phyloP scores from a whole-genome alignment of 495 filamentous ascomycete species.

The Paragyromitra xinjiangensis region DNA sequence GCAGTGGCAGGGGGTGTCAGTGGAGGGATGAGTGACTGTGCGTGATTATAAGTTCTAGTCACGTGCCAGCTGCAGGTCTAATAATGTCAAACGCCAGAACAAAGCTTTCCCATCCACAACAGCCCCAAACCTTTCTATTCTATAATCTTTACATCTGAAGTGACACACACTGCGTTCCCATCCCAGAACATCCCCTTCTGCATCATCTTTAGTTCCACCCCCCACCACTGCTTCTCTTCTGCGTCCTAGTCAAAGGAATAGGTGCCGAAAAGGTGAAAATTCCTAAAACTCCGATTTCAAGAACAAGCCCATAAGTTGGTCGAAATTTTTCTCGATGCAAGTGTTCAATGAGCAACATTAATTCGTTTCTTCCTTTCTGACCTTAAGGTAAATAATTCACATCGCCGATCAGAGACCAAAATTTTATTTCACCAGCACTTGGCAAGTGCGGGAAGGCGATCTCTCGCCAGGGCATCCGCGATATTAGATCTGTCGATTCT shows the following conservation, averaged over 20 bases:
- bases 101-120: not conserved
- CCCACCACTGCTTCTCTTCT: not conserved
- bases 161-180: not conserved
- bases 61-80: not conserved
- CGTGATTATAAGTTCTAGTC: not conserved
- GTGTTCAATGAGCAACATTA: not conserved
- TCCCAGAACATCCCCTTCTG: not conserved
- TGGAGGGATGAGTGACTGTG: not conserved
- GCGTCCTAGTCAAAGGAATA: not conserved
- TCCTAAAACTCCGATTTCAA: not conserved
- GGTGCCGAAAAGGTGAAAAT: not conserved
- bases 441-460: not conserved
- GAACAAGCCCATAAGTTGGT: not conserved
- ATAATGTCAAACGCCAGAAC: not conserved
- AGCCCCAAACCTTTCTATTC: not conserved
- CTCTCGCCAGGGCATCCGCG: not conserved
- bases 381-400: not conserved
- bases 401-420: not conserved
- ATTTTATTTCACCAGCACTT: not conserved
- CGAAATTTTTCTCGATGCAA: not conserved
- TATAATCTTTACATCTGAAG: not conserved
- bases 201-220: not conserved
- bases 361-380: not conserved
- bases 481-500: not conserved
- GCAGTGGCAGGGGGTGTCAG: not conserved